Evolutionary conservation across 208 protist genomes (phyloP).

Genomic region (Leishmania mexicana): DNA sequence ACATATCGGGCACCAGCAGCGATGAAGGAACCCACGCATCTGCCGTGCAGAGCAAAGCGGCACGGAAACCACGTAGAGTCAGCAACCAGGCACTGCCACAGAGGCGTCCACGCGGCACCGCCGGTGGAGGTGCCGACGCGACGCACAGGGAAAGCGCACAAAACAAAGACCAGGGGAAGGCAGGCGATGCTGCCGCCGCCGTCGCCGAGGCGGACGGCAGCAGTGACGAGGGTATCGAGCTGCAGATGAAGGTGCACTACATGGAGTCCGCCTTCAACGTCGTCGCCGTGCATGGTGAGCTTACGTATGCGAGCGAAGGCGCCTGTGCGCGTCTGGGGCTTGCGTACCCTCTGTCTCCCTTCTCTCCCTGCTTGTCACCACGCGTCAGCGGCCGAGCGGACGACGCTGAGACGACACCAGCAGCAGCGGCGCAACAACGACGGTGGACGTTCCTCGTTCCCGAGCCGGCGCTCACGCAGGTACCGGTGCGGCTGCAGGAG

Average conservation of each 20-base stretch:
- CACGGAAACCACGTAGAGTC: background rate
- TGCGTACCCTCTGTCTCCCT: background rate
- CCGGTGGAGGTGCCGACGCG: background rate
- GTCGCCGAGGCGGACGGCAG: background rate
- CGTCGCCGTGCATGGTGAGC: slow-evolving; percentile 28
- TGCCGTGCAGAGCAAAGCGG: background rate
- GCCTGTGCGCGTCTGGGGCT: slow-evolving; percentile 25
- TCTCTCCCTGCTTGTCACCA: background rate
- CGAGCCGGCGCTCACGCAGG: slow-evolving; percentile 36
- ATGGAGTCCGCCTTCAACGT: slow-evolving; percentile 40
- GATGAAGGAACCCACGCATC: background rate
- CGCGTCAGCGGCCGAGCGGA: background rate
- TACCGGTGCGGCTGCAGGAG: slow-evolving; percentile 35
- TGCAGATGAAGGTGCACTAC: slow-evolving; percentile 32
- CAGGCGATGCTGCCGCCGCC: background rate
- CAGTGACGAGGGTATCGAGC: slow-evolving; percentile 16
- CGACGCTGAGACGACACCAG: slow-evolving; percentile 1
- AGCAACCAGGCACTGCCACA: background rate
- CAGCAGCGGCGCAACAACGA: background rate
- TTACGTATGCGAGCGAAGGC: slow-evolving; percentile 24
- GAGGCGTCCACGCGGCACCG: background rate
- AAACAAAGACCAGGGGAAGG: background rate
- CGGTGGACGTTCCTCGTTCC: slow-evolving; percentile 59
- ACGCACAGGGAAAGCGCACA: background rate
- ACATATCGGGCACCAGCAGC: slow-evolving; percentile 10